Conservation (phyloP, 257 asterid species). For the Capsicum rhomboideum region DNA sequence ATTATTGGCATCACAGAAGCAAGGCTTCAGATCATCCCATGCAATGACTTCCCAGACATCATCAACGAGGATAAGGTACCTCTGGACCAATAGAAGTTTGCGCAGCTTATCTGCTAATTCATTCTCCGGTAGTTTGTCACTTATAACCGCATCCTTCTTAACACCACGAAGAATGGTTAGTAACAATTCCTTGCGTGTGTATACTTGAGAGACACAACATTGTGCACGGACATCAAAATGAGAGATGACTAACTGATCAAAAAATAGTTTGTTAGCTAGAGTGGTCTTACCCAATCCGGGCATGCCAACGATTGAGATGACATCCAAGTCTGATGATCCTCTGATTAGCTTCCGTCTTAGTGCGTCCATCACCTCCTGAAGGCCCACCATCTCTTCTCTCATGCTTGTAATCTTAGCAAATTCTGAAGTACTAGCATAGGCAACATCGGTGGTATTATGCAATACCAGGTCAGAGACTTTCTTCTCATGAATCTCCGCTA, state of each 20-base stretch:
- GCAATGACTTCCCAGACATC: slow-evolving; percentile 26
- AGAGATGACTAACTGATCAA: neutral
- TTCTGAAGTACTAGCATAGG: neutral
- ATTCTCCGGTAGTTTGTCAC: neutral
- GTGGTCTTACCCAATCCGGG: slow-evolving; percentile 35
- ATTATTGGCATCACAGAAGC: neutral
- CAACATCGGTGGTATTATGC: neutral
- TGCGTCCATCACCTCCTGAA: neutral
- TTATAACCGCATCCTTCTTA: neutral
- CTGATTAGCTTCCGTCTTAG: neutral
- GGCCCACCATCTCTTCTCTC: slow-evolving; percentile 15
- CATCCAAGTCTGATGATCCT: neutral
- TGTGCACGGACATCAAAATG: slow-evolving; percentile 13
- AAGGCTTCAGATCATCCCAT: neutral
- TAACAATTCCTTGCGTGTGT: neutral
- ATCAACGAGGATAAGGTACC: slow-evolving; percentile 30
- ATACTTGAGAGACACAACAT: slow-evolving; percentile 22
- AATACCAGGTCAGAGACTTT: neutral
- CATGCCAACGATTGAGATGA: slow-evolving; percentile 25
- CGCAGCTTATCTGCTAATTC: neutral
- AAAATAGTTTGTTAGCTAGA: slow-evolving; percentile 14
- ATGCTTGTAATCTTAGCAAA: neutral
- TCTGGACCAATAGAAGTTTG: slow-evolving; percentile 6
- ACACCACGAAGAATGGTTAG: neutral
- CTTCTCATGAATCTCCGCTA: neutral